Percentiles rank a stretch among this genome's conserved stretches.
These are phyloP conservation scores for Apiospora malaysiana DNA, from an alignment of 2,329 filamentous ascomycete genomes.

Conservation along the genomic window DNA sequence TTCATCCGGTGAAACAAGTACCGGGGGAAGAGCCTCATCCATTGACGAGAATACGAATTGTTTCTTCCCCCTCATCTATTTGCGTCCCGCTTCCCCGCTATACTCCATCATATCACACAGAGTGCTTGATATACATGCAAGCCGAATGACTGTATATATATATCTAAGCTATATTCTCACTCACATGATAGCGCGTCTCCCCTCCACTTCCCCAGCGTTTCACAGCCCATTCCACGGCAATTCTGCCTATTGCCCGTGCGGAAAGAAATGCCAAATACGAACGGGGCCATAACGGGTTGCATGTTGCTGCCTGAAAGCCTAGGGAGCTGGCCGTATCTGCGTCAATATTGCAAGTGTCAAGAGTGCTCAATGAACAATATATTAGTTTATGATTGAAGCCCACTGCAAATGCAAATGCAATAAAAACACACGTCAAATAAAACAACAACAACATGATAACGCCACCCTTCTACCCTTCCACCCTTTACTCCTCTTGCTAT, in stretches of 20 bases:
- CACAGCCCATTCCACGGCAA: not conserved
- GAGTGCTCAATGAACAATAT: not conserved
- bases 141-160: not conserved
- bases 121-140: not conserved
- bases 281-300: not conserved
- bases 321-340: not conserved
- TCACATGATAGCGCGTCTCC: not conserved
- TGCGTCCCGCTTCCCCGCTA: not conserved
- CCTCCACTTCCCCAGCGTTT: not conserved
- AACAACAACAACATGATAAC: not conserved
- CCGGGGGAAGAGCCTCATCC: not conserved
- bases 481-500: constrained; percentile 8
- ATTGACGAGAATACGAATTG: not conserved
- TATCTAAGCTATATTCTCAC: not conserved
- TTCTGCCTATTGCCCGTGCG: not conserved
- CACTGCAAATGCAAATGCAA: not conserved
- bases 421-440: not conserved
- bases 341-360: no score
- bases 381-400: not conserved
- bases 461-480: not conserved
- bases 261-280: not conserved
- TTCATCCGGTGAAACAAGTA: not conserved
- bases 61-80: not conserved
- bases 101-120: not conserved
- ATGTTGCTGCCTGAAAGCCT: not conserved